phyloP scores from a whole-genome alignment of 2,329 filamentous ascomycete species.

The Exophiala xenobiotica region DNA sequence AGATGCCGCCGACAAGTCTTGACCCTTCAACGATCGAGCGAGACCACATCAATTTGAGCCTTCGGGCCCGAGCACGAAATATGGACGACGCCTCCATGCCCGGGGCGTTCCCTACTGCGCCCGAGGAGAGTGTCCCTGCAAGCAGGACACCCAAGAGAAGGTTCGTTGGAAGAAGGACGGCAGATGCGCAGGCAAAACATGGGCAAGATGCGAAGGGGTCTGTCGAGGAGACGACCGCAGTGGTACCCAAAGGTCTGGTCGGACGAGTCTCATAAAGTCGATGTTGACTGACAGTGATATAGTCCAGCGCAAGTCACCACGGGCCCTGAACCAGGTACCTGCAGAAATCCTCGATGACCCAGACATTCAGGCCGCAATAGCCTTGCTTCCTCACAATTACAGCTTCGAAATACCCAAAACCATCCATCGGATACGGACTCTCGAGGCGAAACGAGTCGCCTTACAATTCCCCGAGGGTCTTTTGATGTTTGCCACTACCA shows the following conservation, averaged over 20 bases:
- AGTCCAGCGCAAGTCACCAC: conserved; percentile 68
- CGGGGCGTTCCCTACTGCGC: conserved; percentile 26
- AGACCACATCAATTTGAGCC: background rate
- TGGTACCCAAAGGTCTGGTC: conserved; percentile 41
- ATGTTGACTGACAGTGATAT: conserved; percentile 33
- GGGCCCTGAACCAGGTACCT: conserved; percentile 89
- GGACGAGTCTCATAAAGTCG: background rate
- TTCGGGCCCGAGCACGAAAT: background rate
- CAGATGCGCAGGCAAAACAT: conserved; percentile 56
- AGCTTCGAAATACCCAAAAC: conserved; percentile 98
- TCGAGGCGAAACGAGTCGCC: conserved; percentile 76
- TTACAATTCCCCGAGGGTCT: conserved; percentile 97
- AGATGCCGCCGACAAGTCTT: background rate
- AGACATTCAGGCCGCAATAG: conserved; percentile 82
- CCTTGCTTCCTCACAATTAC: conserved; percentile 90
- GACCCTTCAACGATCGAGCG: background rate
- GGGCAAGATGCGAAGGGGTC: conserved; percentile 63
- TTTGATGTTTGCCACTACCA: conserved; percentile 91
- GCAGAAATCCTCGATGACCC: conserved; percentile 80
- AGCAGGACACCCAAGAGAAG: conserved; percentile 74
- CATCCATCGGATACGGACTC: conserved; percentile 84
- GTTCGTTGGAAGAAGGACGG: conserved; percentile 81
- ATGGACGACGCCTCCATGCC: conserved; percentile 24
- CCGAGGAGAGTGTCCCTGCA: conserved; percentile 7
- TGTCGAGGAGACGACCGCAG: conserved; percentile 61